phyloP scores from a whole-genome alignment of 139 green algal genomes.

The Chlamydomonas schloesseri region DNA sequence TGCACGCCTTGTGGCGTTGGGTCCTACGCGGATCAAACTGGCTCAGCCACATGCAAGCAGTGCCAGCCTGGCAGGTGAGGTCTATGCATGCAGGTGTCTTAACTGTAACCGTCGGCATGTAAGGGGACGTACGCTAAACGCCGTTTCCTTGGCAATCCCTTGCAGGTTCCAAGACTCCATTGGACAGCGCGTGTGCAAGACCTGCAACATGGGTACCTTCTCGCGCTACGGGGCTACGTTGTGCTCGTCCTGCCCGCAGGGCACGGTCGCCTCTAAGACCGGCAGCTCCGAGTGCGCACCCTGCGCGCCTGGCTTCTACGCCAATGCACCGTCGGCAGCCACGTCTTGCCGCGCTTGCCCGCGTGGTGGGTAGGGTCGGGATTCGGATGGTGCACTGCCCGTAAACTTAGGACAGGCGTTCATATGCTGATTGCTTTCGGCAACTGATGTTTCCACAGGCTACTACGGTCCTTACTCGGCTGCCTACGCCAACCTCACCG shows the following conservation, averaged over 20 bases:
- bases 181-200: slow-evolving; percentile 19
- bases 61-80: slow-evolving; percentile 28
- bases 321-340: background rate
- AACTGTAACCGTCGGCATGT: too few relatives aligned
- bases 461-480: slow-evolving; percentile 8
- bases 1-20: background rate
- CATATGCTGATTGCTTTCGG: too few relatives aligned
- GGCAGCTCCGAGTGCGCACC: background rate
- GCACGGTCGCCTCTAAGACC: slow-evolving; percentile 4
- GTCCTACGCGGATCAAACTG: slow-evolving; percentile 2
- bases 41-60: background rate
- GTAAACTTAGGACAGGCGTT: too few relatives aligned
- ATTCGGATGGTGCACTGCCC: too few relatives aligned
- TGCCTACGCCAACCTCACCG: background rate
- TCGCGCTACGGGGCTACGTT: background rate
- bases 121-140: too few relatives aligned
- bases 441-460: too few relatives aligned
- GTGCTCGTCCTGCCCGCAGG: background rate
- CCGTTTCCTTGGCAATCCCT: background rate
- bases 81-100: background rate
- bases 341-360: slow-evolving; percentile 22
- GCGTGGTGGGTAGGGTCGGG: slow-evolving; percentile 1
- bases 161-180: slow-evolving; percentile 7
- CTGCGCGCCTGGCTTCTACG: slow-evolving; percentile 27
- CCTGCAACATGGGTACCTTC: slow-evolving; percentile 15